phyloP scores from a whole-genome alignment of 495 filamentous ascomycete species.

The Aspergillus campestris region DNA sequence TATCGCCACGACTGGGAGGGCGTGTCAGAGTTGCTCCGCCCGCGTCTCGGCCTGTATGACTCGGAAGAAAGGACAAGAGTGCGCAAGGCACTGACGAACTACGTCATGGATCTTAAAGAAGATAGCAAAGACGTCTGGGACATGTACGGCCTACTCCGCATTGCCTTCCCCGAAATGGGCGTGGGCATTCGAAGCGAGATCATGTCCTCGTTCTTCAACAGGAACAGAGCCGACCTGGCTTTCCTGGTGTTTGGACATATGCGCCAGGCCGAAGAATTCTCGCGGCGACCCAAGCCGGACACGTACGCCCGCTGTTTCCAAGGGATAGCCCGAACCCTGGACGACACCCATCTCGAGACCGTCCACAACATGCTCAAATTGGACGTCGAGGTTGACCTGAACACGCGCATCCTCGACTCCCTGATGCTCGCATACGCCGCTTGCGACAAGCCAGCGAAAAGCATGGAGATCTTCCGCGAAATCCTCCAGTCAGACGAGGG shows the following conservation, averaged over 20 bases:
- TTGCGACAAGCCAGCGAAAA: constrained; percentile 52
- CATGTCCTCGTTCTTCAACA: constrained; percentile 77
- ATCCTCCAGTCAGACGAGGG: constrained; percentile 72
- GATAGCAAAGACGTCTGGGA: constrained; percentile 66
- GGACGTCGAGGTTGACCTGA: constrained; percentile 66
- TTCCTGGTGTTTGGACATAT: constrained; percentile 83
- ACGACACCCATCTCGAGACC: constrained; percentile 57
- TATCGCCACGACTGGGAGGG: constrained; percentile 63
- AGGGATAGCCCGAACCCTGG: constrained; percentile 58
- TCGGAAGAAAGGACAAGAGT: constrained; percentile 54
- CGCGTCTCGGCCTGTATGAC: constrained; percentile 53
- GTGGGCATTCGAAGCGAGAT: constrained; percentile 54
- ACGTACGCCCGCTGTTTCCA: constrained; percentile 71
- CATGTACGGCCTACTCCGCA: constrained; percentile 64
- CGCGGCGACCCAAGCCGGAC: constrained; percentile 54
- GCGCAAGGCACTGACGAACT: constrained; percentile 53
- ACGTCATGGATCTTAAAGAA: constrained; percentile 52
- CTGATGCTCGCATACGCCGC: constrained; percentile 78
- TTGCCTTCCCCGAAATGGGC: constrained; percentile 69
- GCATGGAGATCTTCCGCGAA: constrained; percentile 71
- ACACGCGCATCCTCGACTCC: constrained; percentile 67
- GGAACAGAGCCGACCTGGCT: constrained; percentile 71
- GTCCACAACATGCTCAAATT: constrained; percentile 91
- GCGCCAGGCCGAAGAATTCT: constrained; percentile 52
- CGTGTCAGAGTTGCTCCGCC: constrained; percentile 67